Percentiles rank a stretch among this genome's conserved stretches.
phyloP scores from a whole-genome alignment of 2,329 filamentous ascomycete species.

The Ceratocystis eucalypticola region DNA sequence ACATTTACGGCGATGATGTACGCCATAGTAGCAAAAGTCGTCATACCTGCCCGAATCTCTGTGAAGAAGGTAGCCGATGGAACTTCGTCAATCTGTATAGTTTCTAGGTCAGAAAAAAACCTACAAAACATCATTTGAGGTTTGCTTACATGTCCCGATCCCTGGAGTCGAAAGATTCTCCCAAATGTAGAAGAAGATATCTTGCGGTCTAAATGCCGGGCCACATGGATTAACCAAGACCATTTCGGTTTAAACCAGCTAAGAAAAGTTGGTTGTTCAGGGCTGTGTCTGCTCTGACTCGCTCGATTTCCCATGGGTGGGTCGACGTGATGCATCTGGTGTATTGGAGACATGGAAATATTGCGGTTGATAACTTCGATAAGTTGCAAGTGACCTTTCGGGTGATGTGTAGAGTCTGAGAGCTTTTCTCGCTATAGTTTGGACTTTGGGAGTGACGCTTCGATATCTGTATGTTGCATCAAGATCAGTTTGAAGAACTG shows the following conservation, averaged over 20 bases:
- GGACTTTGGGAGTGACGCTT: too few relatives aligned
- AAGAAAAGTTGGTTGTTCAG: slow-evolving; percentile 11
- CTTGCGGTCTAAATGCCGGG: slow-evolving; percentile 22
- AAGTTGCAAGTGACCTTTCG: background rate
- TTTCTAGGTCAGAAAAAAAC: background rate
- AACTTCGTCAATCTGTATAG: slow-evolving; percentile 48
- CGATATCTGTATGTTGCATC: too few relatives aligned
- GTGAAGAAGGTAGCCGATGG: slow-evolving; percentile 58
- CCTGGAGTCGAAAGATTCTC: slow-evolving; percentile 49
- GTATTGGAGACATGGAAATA: slow-evolving; percentile 1
- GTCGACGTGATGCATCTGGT: slow-evolving; percentile 18
- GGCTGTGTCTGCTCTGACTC: background rate
- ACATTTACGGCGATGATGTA: slow-evolving; percentile 70
- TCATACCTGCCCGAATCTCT: slow-evolving; percentile 65
- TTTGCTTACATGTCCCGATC: slow-evolving; percentile 47
- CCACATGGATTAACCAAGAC: slow-evolving; percentile 9
- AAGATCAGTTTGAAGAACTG: too few relatives aligned
- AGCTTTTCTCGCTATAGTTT: background rate
- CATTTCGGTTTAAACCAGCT: slow-evolving; percentile 16
- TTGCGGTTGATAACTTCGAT: background rate
- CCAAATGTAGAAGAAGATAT: slow-evolving; percentile 34
- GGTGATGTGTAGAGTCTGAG: background rate
- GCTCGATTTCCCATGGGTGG: slow-evolving; percentile 9
- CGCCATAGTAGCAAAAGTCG: slow-evolving; percentile 70
- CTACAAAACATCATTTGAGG: background rate